A percentile compares a stretch with the other conserved stretches of the same genome.
Evolutionary conservation across 352 stramenopile species (phyloP).

Genomic region (Lagenidium giganteum): DNA sequence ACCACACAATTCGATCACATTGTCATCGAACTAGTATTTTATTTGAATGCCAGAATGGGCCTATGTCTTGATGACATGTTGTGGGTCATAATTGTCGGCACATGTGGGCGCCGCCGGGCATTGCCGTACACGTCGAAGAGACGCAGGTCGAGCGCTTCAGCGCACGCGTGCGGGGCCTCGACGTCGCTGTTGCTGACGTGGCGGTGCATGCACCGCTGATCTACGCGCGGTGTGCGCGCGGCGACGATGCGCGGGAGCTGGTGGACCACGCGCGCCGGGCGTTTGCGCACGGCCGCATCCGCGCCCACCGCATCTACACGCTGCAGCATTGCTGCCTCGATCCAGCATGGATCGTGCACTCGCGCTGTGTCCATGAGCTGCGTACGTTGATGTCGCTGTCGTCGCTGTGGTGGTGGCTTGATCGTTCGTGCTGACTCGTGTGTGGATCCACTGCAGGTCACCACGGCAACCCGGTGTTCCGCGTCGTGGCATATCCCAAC

Average conservation of each 20-base stretch:
- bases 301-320: constrained; percentile 45
- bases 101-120: too few relatives aligned
- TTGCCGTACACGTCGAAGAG: constrained; percentile 23
- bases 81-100: too few relatives aligned
- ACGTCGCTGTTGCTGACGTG: not conserved
- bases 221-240: constrained; percentile 5
- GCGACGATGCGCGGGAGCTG: too few relatives aligned
- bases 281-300: constrained; percentile 28
- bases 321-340: constrained; percentile 36
- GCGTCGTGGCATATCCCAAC: constrained; percentile 32
- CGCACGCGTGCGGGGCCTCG: not conserved
- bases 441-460: too few relatives aligned
- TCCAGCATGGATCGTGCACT: constrained; percentile 30
- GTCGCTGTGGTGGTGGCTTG: too few relatives aligned
- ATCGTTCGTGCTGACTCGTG: too few relatives aligned
- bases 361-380: not conserved
- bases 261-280: constrained; percentile 18
- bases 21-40: too few relatives aligned
- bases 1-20: too few relatives aligned
- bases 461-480: constrained; percentile 15
- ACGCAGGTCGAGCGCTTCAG: constrained; percentile 25
- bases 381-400: not conserved
- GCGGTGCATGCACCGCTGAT: not conserved
- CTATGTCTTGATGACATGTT: too few relatives aligned
- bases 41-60: too few relatives aligned